Base-by-base conservation (phyloP, 2,329 filamentous ascomycete species). In the Leptographium lundbergii region DNA sequence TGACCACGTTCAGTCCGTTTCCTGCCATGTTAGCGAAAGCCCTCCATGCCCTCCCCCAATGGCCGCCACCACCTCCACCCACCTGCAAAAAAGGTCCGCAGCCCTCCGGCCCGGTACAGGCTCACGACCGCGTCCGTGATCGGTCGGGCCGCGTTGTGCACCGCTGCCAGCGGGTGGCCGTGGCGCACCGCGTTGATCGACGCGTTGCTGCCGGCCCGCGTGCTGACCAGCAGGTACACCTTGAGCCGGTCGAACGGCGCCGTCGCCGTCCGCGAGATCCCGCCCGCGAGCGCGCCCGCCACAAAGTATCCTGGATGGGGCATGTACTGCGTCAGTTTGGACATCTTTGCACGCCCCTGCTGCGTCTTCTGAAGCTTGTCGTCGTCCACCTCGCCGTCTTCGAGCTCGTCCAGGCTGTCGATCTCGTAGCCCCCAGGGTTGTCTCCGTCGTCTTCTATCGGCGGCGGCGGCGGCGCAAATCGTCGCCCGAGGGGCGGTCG, bases 241-340 rank as follows among this genome's bases (percentile, higher is more conserved):
- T 97, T 97, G 61, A 99, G 79, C 67, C 94, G 90, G 75, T 99
- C 94, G 73, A 99, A 85, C 61, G 94, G 94, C 61, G 94, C 94
- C 66, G 94, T 99, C 63, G 89, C 88, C 69, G 94, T 97, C 70
- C 94, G 87, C 70, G 92, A 97, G 67, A 96, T 86, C 71, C 91
- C 92, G 71, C 94, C 94, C 71, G 92, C 91, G 70, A 95, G 79
- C 73, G 91, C 94, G 78, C 94, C 94, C 72, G 94, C 94, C 75
- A 95, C 75, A 74, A 97, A 99, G 76, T 97, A 99, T 81, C 94
- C 94, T 95, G 87, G 81, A 84, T 90, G 82, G 73, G 88, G 89
- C 73, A 90, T 78, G 78, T 87, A 80, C 71, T 78, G 76, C 72
- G 81, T 85, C 77, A 86, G 81, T 77, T 25, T 27, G 24, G 34